Evolutionary conservation across 441 rosid genomes (phyloP), one percentile per base, ranked within the genome.

Genomic region (Euphorbia corollata): DNA sequence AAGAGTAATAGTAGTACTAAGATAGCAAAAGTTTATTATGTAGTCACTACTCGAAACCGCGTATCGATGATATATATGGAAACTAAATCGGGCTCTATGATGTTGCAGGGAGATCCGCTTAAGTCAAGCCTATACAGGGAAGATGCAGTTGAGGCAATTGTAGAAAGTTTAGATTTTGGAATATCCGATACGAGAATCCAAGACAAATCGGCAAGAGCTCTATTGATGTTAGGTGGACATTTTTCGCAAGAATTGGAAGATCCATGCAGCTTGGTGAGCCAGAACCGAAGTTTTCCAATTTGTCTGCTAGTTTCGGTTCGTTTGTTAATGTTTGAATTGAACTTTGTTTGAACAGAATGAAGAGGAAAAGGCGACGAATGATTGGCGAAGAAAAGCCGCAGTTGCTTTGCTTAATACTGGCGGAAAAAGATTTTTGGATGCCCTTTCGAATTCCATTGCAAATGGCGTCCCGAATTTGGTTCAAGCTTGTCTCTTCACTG

Each of bases 71-170:
- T n/a, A n/a, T n/a, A n/a, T n/a, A n/a, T n/a, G n/a, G n/a, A n/a
- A n/a, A n/a, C n/a, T n/a, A n/a, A n/a, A n/a, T n/a, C n/a, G n/a
- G n/a, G n/a, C n/a, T n/a, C n/a, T n/a, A n/a, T n/a, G n/a, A n/a
- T 69, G 67, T 77, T 78, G 80, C 84, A 87, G 89, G 88, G 76
- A 55, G 85, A 85, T 78, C 77, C 76, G 54, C 56, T 65, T 54
- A 77, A 78, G 74, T 65, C 75, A 72, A 87, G 92, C 41, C 50
- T 83, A 1, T 85, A 82, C 65, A 75, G 85, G 72, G 89, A 85
- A 73, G 92, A 87, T 71, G 92, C 89, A n/a, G 30, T 87, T 9
- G 89, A 85, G 61, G 86, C 74, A 18, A 70, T 85, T 34, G 59
- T 75, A 57, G 78, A 73, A 5, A 66, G 80, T 61, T 53, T 85